Evolutionary conservation across 345 rosid genomes (phyloP), one percentile per base, ranked within the genome.

Genomic region (Raphanus sativus): DNA sequence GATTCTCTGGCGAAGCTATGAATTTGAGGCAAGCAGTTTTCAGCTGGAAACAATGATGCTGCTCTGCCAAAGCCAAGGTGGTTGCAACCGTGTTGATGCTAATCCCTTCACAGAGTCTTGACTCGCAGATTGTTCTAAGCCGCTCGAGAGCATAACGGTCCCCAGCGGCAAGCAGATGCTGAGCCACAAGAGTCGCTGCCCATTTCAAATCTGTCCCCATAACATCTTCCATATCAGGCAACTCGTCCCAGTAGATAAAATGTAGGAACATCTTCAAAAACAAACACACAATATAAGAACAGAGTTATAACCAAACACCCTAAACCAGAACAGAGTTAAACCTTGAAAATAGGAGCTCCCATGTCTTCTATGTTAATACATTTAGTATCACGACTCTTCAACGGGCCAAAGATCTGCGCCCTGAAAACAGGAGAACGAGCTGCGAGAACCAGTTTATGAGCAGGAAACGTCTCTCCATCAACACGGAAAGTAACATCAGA

Each of bases 91-190:
- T 87, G 82, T 91, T 83, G 78, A 84, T 86, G 60, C 88, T 81
- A 65, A 93, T 88, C 78, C 85, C 88, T 75, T 87, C 86, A 75
- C 95, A 87, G 6, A 93, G 91, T n/a, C 52, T 86, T 48, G 88
- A 77, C 76, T 91, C 94, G 38, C 91, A 91, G 1, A 91, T 84
- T 77, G 89, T 73, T 77, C 86, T 86, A 56, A 93, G 88, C 80
- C 95, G 86, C 32, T 89, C 91, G 12, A 91, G 81, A 16, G 87
- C 88, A 77, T 91, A 93, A 32, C 89, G 86, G 62, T 93, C 97
- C 54, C 95, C 95, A 64, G 90, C 93, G 0, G 89, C 97, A 75
- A 89, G 92, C 28, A 93, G 83, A 83, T 93, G 98, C 84, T 91
- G 98, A 67, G 85, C 77, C 77, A 93, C 86, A 66, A 88, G 87